These are phyloP conservation scores for Colletotrichum eremochloae DNA, from an alignment of 2,329 filamentous ascomycete species.

Conservation along the genomic window DNA sequence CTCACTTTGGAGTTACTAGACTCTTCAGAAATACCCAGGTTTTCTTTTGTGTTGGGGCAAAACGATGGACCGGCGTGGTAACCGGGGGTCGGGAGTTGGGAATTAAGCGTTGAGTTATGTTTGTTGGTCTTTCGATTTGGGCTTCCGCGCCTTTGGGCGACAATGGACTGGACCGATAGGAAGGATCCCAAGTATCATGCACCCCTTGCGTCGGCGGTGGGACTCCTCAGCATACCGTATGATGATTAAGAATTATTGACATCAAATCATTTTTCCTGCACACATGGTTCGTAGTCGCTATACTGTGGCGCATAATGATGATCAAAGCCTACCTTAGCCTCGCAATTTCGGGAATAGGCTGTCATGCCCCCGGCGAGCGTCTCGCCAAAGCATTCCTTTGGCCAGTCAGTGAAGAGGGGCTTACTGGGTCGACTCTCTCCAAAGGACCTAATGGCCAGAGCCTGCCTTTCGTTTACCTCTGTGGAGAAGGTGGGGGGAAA, in stretches of 20 bases:
- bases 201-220: conserved; percentile 36
- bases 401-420: background rate
- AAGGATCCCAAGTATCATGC: conserved; percentile 39
- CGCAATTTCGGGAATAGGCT: background rate
- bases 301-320: background rate
- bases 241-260: conserved; percentile 36
- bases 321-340: background rate
- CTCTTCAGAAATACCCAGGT: conserved; percentile 37
- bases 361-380: background rate
- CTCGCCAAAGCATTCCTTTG: background rate
- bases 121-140: background rate
- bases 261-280: conserved; percentile 10
- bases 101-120: conserved; percentile 30
- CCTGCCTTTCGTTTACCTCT: background rate
- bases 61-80: conserved; percentile 16
- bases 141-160: background rate
- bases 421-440: background rate
- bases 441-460: background rate
- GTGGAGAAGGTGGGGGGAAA: background rate
- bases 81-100: conserved; percentile 22
- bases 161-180: conserved; percentile 32
- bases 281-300: background rate
- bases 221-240: conserved; percentile 27
- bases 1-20: conserved; percentile 45
- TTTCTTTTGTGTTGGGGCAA: conserved; percentile 2